phyloP scores from a whole-genome alignment of 192 early-diverging fungal genomes.

The Coemansia sp. region DNA sequence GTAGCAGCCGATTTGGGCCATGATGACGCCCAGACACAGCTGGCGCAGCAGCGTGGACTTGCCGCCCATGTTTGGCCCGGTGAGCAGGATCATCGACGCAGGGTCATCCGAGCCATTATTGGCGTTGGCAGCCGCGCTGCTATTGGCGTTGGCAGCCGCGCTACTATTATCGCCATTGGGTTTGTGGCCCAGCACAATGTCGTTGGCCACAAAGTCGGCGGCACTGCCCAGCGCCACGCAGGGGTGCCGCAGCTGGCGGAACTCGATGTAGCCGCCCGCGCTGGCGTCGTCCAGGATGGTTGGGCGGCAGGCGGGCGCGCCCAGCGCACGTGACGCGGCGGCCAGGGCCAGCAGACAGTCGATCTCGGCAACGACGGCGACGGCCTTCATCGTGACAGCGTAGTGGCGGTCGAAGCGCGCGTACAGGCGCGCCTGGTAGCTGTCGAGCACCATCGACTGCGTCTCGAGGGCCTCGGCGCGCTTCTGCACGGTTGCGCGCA shows the following conservation, averaged over 20 bases:
- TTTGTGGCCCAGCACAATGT: constrained; percentile 79
- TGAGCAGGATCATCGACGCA: constrained; percentile 78
- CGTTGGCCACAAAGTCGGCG: constrained; percentile 93
- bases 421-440: constrained; percentile 75
- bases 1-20: constrained; percentile 95
- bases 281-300: constrained; percentile 64
- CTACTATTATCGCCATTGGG: too few species aligned
- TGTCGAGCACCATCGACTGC: constrained; percentile 69
- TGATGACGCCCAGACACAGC: constrained; percentile 89
- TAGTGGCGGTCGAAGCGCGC: constrained; percentile 82
- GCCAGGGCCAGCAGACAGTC: constrained; percentile 84
- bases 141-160: too few species aligned
- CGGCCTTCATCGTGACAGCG: constrained; percentile 64
- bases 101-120: too few species aligned
- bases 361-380: constrained; percentile 75
- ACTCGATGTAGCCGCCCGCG: constrained; percentile 68
- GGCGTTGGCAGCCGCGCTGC: too few species aligned
- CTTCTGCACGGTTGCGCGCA: constrained; percentile 64
- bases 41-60: constrained; percentile 96
- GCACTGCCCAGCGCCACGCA: constrained; percentile 61
- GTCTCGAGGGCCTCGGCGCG: constrained; percentile 82
- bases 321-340: constrained; percentile 61
- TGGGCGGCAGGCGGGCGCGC: constrained; percentile 83
- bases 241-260: constrained; percentile 91
- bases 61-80: constrained; percentile 99